These are phyloP conservation scores for Huiozyma naganishii DNA, from an alignment of 805 yeast genomes.

Conservation along the genomic window DNA sequence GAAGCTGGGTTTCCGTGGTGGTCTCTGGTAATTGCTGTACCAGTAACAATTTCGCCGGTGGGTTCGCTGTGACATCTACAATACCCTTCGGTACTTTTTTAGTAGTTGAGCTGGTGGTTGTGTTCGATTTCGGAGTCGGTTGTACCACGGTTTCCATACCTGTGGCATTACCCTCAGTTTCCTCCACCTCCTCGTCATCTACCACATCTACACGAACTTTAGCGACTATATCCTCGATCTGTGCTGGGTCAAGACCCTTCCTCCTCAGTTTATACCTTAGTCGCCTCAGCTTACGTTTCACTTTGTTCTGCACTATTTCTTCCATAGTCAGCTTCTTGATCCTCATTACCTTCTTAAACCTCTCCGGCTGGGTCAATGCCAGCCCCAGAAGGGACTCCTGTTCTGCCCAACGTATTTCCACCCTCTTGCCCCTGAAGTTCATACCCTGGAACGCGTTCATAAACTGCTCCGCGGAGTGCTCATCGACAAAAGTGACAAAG, in stretches of 20 bases:
- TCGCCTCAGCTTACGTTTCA: constrained; percentile 18
- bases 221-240: constrained; percentile 6
- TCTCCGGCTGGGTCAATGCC: constrained; percentile 2
- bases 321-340: constrained; percentile 4
- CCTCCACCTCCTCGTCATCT: too few relatives aligned
- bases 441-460: constrained; percentile 6
- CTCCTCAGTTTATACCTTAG: constrained; percentile 14
- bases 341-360: constrained; percentile 7
- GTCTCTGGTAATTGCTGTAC: constrained; percentile 51
- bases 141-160: too few relatives aligned
- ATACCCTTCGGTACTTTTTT: constrained; percentile 3
- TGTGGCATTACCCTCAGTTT: too few relatives aligned
- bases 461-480: constrained; percentile 10
- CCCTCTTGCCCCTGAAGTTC: constrained; percentile 11
- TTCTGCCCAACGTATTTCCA: constrained; percentile 14
- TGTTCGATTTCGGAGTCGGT: background rate
- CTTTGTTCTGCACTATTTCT: constrained; percentile 1
- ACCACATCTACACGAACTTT: too few relatives aligned
- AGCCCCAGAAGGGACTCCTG: constrained; percentile 17
- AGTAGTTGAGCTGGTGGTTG: constrained; percentile 1
- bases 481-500: constrained; percentile 18
- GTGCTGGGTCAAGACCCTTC: constrained; percentile 11
- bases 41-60: constrained; percentile 62
- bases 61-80: constrained; percentile 25
- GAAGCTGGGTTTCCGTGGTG: constrained; percentile 32